Conservation (phyloP, 768 basidiomycete species). For the Mycena maculata region DNA sequence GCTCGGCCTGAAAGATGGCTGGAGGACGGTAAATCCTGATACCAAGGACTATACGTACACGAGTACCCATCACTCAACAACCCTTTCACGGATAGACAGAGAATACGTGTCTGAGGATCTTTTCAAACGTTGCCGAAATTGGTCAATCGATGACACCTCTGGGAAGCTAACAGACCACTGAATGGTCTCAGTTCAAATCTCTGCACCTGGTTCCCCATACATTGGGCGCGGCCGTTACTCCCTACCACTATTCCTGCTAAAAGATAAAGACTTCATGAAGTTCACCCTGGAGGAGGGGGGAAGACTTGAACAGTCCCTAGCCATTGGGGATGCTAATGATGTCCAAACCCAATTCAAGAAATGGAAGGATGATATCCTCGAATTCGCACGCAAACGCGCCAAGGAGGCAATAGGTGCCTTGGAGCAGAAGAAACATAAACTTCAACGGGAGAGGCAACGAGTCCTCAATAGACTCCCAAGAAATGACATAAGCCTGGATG, state of each 20-base stretch:
- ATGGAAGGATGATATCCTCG: background rate
- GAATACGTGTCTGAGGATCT: no score
- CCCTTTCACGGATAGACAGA: background rate
- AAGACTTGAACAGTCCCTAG: no score
- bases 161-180: background rate
- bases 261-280: background rate
- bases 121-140: background rate
- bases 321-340: background rate
- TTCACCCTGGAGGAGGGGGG: background rate
- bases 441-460: no score
- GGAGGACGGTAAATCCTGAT: no score
- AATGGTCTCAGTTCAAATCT: background rate
- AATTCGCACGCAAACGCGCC: no score
- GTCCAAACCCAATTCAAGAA: background rate
- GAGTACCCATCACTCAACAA: background rate
- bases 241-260: background rate
- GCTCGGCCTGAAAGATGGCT: background rate
- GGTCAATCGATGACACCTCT: background rate
- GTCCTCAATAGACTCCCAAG: background rate
- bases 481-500: background rate
- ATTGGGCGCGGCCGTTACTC: background rate
- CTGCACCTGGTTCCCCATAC: no score
- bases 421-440: no score
- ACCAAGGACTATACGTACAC: slow-evolving; percentile 22
- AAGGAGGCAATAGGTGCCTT: no score